phyloP scores from a whole-genome alignment of 257 asterid genomes.

The Nemophila menziesii region DNA sequence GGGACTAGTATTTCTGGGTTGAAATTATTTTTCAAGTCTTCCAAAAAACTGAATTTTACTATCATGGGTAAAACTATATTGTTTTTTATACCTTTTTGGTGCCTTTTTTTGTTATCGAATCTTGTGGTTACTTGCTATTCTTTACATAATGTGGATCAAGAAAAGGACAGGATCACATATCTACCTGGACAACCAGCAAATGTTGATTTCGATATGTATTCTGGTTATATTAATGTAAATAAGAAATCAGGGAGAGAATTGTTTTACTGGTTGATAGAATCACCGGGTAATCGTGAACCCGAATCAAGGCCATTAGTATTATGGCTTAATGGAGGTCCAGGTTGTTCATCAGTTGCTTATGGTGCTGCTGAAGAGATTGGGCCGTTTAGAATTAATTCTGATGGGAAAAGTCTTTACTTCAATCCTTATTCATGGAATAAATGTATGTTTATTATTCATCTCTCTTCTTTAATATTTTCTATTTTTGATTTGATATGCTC shows the following conservation, averaged over 20 bases:
- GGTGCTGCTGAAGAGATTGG: constrained; percentile 97
- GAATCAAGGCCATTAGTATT: constrained; percentile 71
- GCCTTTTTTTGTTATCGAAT: constrained; percentile 17
- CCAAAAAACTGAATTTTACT: too few relatives aligned
- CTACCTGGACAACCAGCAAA: constrained; percentile 87
- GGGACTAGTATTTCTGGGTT: background rate
- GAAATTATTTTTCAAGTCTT: background rate
- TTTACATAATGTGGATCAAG: constrained; percentile 46
- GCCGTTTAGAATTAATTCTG: constrained; percentile 74
- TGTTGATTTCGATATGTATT: constrained; percentile 55
- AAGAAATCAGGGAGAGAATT: constrained; percentile 67
- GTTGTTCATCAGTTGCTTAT: constrained; percentile 94
- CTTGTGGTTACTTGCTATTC: constrained; percentile 35
- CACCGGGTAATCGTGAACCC: constrained; percentile 45
- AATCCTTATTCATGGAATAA: constrained; percentile 91
- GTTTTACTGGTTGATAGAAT: constrained; percentile 88
- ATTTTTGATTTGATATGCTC: constrained; percentile 3
- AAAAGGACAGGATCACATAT: constrained; percentile 48
- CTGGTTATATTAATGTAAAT: constrained; percentile 82
- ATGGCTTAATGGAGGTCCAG: constrained; percentile 99
- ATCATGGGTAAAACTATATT: constrained; percentile 12
- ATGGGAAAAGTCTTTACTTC: constrained; percentile 70
- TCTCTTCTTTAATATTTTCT: constrained; percentile 3
- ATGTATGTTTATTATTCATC: constrained; percentile 29
- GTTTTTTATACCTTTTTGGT: constrained; percentile 8